These are phyloP conservation scores for Gnomoniopsis smithogilvyi DNA, from an alignment of 2,329 filamentous ascomycete genomes.

Conservation along the genomic window DNA sequence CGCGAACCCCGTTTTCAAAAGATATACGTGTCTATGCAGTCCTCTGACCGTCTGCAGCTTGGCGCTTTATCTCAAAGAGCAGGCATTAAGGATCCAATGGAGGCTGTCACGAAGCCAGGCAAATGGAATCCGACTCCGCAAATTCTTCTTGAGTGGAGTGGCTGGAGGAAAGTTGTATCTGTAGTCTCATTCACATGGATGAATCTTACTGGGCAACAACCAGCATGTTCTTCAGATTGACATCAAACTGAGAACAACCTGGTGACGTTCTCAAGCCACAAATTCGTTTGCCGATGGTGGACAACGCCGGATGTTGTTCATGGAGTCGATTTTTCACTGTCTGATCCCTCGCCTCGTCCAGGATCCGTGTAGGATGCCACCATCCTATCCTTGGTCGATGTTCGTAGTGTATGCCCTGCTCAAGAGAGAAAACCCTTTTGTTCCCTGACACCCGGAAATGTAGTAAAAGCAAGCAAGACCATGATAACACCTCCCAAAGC, in stretches of 20 bases:
- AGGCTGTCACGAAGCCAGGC: too few relatives aligned
- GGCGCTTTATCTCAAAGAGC: too few relatives aligned
- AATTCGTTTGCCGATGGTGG: not conserved
- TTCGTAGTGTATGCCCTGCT: conserved; percentile 15
- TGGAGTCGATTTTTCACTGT: conserved; percentile 16
- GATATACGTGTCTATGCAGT: too few relatives aligned
- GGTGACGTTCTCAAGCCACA: not conserved
- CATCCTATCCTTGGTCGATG: conserved; percentile 18
- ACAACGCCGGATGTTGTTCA: conserved; percentile 10
- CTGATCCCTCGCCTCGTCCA: conserved; percentile 18
- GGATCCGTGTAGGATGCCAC: conserved; percentile 30
- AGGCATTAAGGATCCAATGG: too few relatives aligned
- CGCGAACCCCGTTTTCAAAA: too few relatives aligned
- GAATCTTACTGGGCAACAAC: not conserved
- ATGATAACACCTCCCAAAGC: conserved; percentile 19
- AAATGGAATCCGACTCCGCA: too few relatives aligned
- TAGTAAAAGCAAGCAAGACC: conserved; percentile 20
- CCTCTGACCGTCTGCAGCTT: too few relatives aligned
- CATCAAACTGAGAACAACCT: too few relatives aligned
- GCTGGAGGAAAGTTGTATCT: too few relatives aligned
- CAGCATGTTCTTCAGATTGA: too few relatives aligned
- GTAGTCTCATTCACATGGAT: too few relatives aligned
- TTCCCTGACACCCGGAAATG: conserved; percentile 20
- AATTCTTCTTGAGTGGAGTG: too few relatives aligned
- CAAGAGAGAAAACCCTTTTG: conserved; percentile 16